Base-by-base conservation (phyloP, 2,329 filamentous ascomycete species). In the Purpureocillium takamizusanense region DNA sequence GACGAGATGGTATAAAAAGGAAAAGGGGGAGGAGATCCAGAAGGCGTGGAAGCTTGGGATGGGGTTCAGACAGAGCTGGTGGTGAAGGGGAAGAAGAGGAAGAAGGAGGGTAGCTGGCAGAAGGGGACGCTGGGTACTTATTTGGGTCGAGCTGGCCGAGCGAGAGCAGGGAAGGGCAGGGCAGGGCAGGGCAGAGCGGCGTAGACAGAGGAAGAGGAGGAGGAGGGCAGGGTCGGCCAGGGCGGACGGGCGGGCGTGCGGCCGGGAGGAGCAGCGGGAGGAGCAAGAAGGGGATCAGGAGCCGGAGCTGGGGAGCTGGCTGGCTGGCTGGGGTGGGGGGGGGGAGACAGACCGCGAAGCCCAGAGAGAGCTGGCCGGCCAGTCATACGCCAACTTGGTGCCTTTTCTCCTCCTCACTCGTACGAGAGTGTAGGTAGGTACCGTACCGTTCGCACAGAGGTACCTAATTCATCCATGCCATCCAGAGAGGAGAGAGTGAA, bases 121-220 rank as follows among this genome's bases (percentile, higher is more conserved):
- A 55, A 56, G 61, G 60, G 53, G 42, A 53, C 51, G 56, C 49
- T 53, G 55, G 60, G 56, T 67, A 63, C 62, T 65, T 66, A 66
- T 66, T 63, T 53, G n/a, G 58, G 47, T 46, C 43, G 44, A 35
- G 36, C 25, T 31, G 39, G 42, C 36, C 29, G 39, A 40, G 16
- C 32, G 36, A 40, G 41, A 46, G 36, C 33, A 37, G 25, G 40
- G 43, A 43, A 36, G 40, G 21, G 21, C 10, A 10, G 10, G 21
- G 5, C 21, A 5, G 10, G 21, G 21, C 21, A 25, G 21, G 21
- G 21, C 21, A 10, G 21, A 10, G 42, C 44, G 46, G 48, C 36
- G 21, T 10, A 31, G 44, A 17, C 36, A 30, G 39, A 40, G 16
- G 34, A 36, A 40, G 41, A 46, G 36, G 35, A 37, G 25, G 40